Conservation (phyloP, 108 stramenopile genomes). For the Thalassiosira profunda region DNA sequence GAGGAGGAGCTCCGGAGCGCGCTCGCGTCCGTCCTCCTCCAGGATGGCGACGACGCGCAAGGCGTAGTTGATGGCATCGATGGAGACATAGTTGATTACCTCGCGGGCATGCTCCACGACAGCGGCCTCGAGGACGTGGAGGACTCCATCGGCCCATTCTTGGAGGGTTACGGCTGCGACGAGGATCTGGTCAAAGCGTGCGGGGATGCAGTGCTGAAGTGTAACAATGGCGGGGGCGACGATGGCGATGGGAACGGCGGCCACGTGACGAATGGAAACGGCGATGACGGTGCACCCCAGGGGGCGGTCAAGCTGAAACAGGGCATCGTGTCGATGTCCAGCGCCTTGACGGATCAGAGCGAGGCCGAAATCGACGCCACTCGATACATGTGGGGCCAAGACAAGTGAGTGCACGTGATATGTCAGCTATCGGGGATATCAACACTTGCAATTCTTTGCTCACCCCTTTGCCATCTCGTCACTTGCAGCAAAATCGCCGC, state of each 20-base stretch:
- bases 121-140: slow-evolving; percentile 46
- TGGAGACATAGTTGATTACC: slow-evolving; percentile 64
- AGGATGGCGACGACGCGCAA: slow-evolving; percentile 17
- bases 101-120: slow-evolving; percentile 66
- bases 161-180: slow-evolving; percentile 67
- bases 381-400: slow-evolving; percentile 72
- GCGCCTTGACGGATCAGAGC: slow-evolving; percentile 54
- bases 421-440: neutral
- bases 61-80: slow-evolving; percentile 44
- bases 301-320: slow-evolving; percentile 63
- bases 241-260: neutral
- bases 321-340: slow-evolving; percentile 75
- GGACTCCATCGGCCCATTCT: slow-evolving; percentile 70
- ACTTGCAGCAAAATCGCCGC: slow-evolving; percentile 55
- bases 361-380: slow-evolving; percentile 64
- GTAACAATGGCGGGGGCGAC: neutral
- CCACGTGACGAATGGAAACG: slow-evolving; percentile 6
- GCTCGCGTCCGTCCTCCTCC: slow-evolving; percentile 30
- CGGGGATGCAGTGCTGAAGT: slow-evolving; percentile 19
- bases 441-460: neutral
- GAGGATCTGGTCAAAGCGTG: slow-evolving; percentile 47
- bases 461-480: too few species aligned
- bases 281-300: slow-evolving; percentile 3
- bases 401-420: slow-evolving; percentile 44
- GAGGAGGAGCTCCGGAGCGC: slow-evolving; percentile 28